Conservation (phyloP, 768 basidiomycete species). For the Suillus ampliporus region DNA sequence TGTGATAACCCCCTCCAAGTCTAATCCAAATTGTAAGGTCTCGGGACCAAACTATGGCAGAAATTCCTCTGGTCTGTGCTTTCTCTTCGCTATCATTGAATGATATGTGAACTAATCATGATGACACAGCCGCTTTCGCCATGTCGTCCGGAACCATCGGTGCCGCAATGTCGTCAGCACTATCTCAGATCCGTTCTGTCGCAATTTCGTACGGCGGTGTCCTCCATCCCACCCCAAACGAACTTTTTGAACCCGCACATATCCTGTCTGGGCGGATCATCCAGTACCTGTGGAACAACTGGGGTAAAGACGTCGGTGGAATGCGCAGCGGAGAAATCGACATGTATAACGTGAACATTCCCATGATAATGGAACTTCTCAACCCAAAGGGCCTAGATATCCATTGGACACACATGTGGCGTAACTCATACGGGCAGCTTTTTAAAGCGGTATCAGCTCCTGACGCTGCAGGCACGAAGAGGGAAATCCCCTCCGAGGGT, state of each 20-base stretch:
- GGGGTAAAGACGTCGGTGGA: constrained; percentile 74
- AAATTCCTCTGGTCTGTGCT: constrained; percentile 73
- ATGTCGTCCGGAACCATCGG: constrained; percentile 94
- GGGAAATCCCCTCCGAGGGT: constrained; percentile 43
- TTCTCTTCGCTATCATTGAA: not conserved
- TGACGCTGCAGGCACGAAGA: constrained; percentile 23
- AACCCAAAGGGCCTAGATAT: constrained; percentile 65
- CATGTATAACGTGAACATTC: constrained; percentile 88
- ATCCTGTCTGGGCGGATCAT: constrained; percentile 69
- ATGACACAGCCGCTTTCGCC: constrained; percentile 72
- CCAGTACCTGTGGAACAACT: constrained; percentile 78
- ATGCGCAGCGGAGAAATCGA: constrained; percentile 71
- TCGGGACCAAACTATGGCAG: constrained; percentile 88
- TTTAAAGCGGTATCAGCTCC: constrained; percentile 58
- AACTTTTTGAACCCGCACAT: constrained; percentile 75
- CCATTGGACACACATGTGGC: constrained; percentile 85
- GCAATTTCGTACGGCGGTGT: constrained; percentile 90
- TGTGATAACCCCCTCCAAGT: not conserved
- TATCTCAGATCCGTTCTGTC: constrained; percentile 75
- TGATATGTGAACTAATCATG: constrained; percentile 9
- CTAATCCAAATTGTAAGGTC: constrained; percentile 49
- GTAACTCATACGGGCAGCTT: constrained; percentile 81
- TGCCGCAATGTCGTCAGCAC: constrained; percentile 81
- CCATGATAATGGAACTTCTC: constrained; percentile 72
- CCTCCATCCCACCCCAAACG: constrained; percentile 64